Evolutionary conservation across 2,329 filamentous ascomycete species (phyloP), one percentile per base, ranked within the genome.

Genomic region (Fusarium marasasianum): DNA sequence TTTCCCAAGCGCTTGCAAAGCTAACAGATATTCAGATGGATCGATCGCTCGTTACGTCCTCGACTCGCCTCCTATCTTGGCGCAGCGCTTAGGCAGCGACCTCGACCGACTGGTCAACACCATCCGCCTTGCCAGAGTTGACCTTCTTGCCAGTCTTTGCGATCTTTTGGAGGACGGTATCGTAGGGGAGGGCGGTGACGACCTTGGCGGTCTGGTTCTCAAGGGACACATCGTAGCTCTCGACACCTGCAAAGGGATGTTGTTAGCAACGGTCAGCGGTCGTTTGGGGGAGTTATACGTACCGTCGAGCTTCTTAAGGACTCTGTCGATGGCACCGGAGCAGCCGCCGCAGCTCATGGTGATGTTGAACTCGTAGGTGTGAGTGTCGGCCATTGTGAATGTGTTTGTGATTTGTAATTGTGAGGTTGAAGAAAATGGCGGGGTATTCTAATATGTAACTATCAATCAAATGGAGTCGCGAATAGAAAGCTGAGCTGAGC

Each of bases 91-190:
- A 82, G 40, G 80, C 80, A 51, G 77, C 74, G 35, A 89, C 78
- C 78, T 86, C 86, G 71, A 90, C 82, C 70, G 87, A 87, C 82
- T 85, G 84, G 65, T 82, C 81, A 68, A 89, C 87, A 62, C 93
- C 93, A 80, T 95, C 92, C 31, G 88, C 92, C 86, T 91, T 90
- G 76, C 89, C 93, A 35, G 88, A 91, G 84, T 93, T 97, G 81
- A 98, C 91, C 80, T 92, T 93, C 90, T 98, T 98, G 80, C 95
- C 95, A 18, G 95, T 98, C 91, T 98, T 98, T 88, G 93, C 91
- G 83, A 98, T 98, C 82, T 94, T 97, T 81, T 89, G 88, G 70
- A 97, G 90, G 67, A 98, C 94, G 55, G 91, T 94, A 75, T 94
- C 91, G 86, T 96, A 98, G 66, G 89, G 87, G 72, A 97, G 88